phyloP scores from a whole-genome alignment of 1,139 yeast species.

The Yamadazyma atmosphaerica region DNA sequence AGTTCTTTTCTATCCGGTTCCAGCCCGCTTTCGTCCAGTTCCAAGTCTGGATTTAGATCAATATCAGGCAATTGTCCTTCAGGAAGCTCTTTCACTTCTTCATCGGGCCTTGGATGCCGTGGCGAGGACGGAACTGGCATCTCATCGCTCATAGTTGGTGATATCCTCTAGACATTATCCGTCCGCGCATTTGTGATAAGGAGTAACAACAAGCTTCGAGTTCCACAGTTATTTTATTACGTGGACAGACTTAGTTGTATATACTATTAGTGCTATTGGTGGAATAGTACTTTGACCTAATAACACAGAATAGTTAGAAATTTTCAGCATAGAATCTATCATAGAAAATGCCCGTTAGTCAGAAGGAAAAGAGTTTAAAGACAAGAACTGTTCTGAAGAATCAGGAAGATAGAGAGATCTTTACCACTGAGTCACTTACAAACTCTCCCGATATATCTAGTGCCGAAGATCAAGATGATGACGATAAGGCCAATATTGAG shows the following conservation, averaged over 20 bases:
- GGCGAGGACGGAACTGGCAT: constrained; percentile 44
- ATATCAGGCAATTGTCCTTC: constrained; percentile 31
- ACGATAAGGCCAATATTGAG: background rate
- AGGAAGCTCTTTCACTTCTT: constrained; percentile 36
- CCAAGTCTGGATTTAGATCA: constrained; percentile 44
- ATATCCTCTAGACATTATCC: background rate
- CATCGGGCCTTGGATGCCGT: constrained; percentile 46
- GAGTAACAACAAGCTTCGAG: background rate
- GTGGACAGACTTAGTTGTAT: no score
- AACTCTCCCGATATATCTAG: background rate
- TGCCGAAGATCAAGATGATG: constrained; percentile 2
- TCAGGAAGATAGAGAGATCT: constrained; percentile 1
- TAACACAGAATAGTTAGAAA: no score
- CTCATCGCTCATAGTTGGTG: background rate
- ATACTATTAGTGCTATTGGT: no score
- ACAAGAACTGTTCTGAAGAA: background rate
- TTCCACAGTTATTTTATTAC: no score
- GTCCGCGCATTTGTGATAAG: constrained; percentile 1
- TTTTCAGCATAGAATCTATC: no score
- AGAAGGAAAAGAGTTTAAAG: constrained; percentile 5
- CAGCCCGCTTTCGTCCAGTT: constrained; percentile 28
- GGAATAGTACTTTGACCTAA: no score
- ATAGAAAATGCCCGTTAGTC: constrained; percentile 15
- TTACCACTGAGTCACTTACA: background rate
- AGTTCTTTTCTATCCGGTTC: constrained; percentile 8